Evolutionary conservation across 2,329 filamentous ascomycete genomes (phyloP).

Genomic region (Apiospora phragmitis): DNA sequence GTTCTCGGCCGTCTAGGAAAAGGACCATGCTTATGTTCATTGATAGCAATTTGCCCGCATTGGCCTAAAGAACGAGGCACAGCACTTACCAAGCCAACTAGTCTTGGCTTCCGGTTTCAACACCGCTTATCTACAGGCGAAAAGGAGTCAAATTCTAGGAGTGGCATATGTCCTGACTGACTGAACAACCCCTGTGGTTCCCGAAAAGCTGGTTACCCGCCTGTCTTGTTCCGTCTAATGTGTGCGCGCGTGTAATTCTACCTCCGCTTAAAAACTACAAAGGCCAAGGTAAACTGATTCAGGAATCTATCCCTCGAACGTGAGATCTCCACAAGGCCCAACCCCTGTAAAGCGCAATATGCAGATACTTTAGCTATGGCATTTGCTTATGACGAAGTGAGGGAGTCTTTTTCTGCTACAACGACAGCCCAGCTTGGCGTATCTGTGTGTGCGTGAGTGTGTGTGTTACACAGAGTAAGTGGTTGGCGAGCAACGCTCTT

Average conservation of each 20-base stretch:
- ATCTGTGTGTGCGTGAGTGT: neutral
- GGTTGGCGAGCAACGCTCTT: constrained; percentile 1
- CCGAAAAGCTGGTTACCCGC: constrained; percentile 2
- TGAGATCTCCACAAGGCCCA: neutral
- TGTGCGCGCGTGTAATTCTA: neutral
- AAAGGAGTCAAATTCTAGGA: neutral
- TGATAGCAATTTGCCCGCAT: neutral
- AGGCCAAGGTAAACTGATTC: neutral
- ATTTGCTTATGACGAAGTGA: neutral
- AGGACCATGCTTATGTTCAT: neutral
- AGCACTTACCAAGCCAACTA: neutral
- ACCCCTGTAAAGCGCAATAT: neutral
- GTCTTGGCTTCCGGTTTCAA: neutral
- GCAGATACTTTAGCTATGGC: neutral
- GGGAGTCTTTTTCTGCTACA: neutral
- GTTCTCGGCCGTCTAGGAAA: neutral
- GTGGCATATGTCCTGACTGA: neutral
- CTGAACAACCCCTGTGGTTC: constrained; percentile 7
- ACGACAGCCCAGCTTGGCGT: neutral
- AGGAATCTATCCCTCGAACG: neutral
- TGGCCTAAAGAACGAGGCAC: neutral
- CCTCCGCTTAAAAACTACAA: neutral
- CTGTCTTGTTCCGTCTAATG: neutral
- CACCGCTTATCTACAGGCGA: constrained; percentile 3
- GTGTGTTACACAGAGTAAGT: neutral